These are phyloP conservation scores for Colletotrichum somersetense DNA, from an alignment of 2,329 filamentous ascomycete species.

Conservation along the genomic window DNA sequence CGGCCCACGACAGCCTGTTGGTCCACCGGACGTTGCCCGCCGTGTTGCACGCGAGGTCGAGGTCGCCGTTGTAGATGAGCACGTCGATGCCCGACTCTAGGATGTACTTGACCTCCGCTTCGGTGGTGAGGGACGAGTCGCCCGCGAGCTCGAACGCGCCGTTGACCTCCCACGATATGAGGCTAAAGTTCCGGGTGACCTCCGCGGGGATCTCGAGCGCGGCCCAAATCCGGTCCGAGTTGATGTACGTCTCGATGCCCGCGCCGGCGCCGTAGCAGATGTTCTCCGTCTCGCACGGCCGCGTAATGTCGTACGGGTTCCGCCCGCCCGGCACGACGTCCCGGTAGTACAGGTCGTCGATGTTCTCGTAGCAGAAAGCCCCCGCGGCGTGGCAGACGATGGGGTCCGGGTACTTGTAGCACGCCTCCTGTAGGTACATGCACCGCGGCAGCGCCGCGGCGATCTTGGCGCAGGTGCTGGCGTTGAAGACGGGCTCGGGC, in stretches of 20 bases:
- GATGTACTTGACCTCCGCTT: slow-evolving; percentile 17
- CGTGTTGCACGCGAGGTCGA: slow-evolving; percentile 44
- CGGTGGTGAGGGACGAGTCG: slow-evolving; percentile 35
- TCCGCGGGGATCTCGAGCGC: slow-evolving; percentile 43
- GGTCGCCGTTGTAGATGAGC: slow-evolving; percentile 46
- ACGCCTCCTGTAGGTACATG: slow-evolving; percentile 55
- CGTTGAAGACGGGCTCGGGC: slow-evolving; percentile 41
- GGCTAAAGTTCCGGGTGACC: slow-evolving; percentile 25
- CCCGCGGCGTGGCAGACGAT: slow-evolving; percentile 55
- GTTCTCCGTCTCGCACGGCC: slow-evolving; percentile 52
- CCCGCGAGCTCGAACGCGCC: slow-evolving; percentile 41
- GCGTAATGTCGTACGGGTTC: slow-evolving; percentile 59
- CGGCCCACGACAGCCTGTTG: slow-evolving; percentile 57
- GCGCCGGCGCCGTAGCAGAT: slow-evolving; percentile 53
- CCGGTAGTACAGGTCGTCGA: slow-evolving; percentile 55
- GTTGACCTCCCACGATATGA: slow-evolving; percentile 31
- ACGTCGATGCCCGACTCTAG: slow-evolving; percentile 42
- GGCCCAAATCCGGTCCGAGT: slow-evolving; percentile 41
- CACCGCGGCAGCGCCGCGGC: slow-evolving; percentile 59
- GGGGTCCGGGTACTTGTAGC: slow-evolving; percentile 54
- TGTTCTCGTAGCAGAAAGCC: slow-evolving; percentile 53
- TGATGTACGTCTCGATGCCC: slow-evolving; percentile 46
- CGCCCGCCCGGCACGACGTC: slow-evolving; percentile 55
- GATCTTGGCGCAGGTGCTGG: slow-evolving; percentile 43
- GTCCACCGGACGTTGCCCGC: slow-evolving; percentile 52